These are phyloP conservation scores for Solanum aculeatissimum DNA, from an alignment of 305 asterid genomes.

Conservation along the genomic window DNA sequence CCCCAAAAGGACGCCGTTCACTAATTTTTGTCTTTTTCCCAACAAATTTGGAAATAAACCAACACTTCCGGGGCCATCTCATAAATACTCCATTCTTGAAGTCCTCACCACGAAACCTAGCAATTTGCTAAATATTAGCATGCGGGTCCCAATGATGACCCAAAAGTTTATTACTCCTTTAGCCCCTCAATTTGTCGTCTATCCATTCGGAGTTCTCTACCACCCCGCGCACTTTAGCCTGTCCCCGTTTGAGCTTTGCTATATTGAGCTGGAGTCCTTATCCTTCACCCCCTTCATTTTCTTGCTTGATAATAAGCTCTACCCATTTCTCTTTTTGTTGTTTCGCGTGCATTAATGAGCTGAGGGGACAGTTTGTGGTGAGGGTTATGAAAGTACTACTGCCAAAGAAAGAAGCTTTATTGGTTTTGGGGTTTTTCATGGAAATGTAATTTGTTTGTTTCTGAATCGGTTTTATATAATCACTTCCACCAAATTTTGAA, in stretches of 20 bases:
- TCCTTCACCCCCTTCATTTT: neutral
- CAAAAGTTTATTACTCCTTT: neutral
- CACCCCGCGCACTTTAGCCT: neutral
- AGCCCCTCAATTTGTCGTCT: neutral
- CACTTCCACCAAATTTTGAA: neutral
- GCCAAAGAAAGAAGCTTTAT: neutral
- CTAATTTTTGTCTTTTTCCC: neutral
- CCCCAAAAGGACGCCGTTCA: neutral
- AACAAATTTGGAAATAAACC: neutral
- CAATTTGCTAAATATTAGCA: neutral
- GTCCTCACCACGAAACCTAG: neutral
- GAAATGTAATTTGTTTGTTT: slow-evolving; percentile 1
- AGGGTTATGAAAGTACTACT: neutral
- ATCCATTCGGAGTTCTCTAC: neutral
- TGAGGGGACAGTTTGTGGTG: neutral
- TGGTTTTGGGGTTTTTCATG: neutral
- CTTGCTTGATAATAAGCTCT: neutral
- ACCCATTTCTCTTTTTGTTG: neutral
- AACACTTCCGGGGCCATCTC: neutral
- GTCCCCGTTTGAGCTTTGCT: neutral
- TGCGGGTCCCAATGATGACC: neutral
- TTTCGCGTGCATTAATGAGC: neutral
- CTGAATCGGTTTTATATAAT: neutral
- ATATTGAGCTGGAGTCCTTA: neutral
- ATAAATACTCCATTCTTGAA: neutral